Evolutionary conservation across 768 basidiomycete species (phyloP), one percentile per base, ranked within the genome.

Genomic region (Mycena galopus): DNA sequence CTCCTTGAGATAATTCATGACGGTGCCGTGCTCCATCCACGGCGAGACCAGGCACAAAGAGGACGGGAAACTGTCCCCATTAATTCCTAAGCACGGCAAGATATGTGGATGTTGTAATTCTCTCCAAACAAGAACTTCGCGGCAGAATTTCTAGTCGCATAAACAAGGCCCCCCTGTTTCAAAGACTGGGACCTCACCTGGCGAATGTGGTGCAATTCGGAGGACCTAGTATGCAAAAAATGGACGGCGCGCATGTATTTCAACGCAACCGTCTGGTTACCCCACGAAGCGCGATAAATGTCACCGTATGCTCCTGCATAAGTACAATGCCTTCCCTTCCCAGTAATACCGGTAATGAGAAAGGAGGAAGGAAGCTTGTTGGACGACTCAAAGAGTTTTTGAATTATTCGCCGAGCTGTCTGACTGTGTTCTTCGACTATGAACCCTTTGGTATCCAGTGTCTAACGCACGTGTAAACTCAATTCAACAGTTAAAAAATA

Each of bases 121-220:
- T 57, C 75, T 75, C 81, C 80, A 82, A 12, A 79, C 56, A 4
- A 80, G 69, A 19, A 79, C 80, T 60, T 81, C 80, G 23, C 75
- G 69, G 30, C 77, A 76, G 44, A 81, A 79, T 70, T 74, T 72
- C 81, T 81, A 61, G 11, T 11, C 23, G 5, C 21, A 7, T 32
- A 14, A 9, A 23, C 12, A 14, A 35, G 7, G n/a, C 7, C 17
- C 37, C 7, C 11, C 19, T 39, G 12, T 8, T 47, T 39, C 33
- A 58, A 14, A 23, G 21, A 25, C 25, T 8, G n/a, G n/a, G 16
- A 39, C 23, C 61, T 21, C 39, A 66, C 65, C 56, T 32, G 2
- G 32, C 42, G 65, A 25, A 66, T 42, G 16, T 39, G 55, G 5
- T 39, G 64, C 42, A 59, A 32, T 47, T 71, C 55, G 11, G 63